Evolutionary conservation across 768 basidiomycete genomes (phyloP), one percentile per base, ranked within the genome.

Genomic region (Suillus spraguei): DNA sequence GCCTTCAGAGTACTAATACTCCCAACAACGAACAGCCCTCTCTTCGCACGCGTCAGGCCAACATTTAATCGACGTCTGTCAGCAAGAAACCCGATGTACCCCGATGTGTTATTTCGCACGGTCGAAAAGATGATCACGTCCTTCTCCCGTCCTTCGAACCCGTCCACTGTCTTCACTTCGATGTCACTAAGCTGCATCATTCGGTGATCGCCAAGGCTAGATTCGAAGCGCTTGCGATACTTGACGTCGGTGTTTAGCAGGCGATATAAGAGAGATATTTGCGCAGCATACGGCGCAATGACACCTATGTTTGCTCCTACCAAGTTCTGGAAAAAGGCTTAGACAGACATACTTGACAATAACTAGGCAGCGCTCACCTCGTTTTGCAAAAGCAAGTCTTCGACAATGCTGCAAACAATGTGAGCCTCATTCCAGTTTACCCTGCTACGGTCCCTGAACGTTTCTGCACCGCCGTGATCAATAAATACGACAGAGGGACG

Each of bases 91-190:
- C 95, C 95, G 69, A 97, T 93, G 62, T 86, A 80, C 11, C 94
- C 93, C 1, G 76, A 77, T 3, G 80, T 69, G 70, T 97, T 97
- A 73, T 91, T 92, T 60, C 95, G 83, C 56, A 95, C 94, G 4
- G 94, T 95, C 47, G 92, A 94, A 74, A 97, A 95, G 49, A 97
- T 82, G 66, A 97, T 92, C 47, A 97, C 87, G 36, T 94, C 90
- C 78, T 97, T 97, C 79, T 97, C 94, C 52, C 94, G 84, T 14
- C 95, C 95, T 74, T 97, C 94, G 73, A 96, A 97, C 22, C 95
- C 95, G 69, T 97, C 95, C 16, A 97, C 95, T 0, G 95, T 97
- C 78, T 92, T 93, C 69, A 97, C 84, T 74, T 97, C 95, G 59
- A 97, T 83, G 60, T 84, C 73, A 0, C 77, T 70, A 8, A 94